phyloP scores from a whole-genome alignment of 106 monocot species.

The Dendrobium catenatum region DNA sequence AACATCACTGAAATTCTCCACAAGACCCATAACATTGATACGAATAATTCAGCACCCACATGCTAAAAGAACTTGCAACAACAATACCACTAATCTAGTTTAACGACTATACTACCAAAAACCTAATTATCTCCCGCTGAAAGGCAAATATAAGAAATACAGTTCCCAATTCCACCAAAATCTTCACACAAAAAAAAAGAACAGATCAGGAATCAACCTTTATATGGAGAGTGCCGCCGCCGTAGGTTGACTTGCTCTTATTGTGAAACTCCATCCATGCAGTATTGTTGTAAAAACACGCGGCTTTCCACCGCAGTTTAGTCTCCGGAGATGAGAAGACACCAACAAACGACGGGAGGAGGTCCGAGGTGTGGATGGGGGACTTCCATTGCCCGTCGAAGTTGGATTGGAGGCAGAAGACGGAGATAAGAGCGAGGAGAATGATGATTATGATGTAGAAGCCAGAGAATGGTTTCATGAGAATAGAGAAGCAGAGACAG shows the following conservation, averaged over 20 bases:
- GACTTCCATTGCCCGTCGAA: slow-evolving; percentile 5
- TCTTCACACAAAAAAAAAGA: not conserved
- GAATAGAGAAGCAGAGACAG: not conserved
- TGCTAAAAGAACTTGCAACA: not conserved
- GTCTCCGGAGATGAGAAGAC: slow-evolving; percentile 16
- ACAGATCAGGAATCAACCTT: slow-evolving; percentile 16
- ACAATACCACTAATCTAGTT: not conserved
- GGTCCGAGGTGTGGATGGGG: slow-evolving; percentile 11
- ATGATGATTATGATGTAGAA: not conserved
- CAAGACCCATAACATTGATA: not conserved
- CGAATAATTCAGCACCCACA: not conserved
- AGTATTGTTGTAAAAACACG: slow-evolving; percentile 45
- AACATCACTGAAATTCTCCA: not conserved
- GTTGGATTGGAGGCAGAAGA: not conserved
- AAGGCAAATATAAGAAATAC: not conserved
- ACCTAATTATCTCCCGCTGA: not conserved
- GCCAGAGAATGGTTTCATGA: not conserved
- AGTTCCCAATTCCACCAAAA: slow-evolving; percentile 1
- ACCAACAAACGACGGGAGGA: slow-evolving; percentile 32
- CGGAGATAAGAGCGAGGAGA: not conserved
- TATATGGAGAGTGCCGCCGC: slow-evolving; percentile 58
- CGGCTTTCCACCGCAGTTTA: slow-evolving; percentile 46
- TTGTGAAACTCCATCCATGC: slow-evolving; percentile 76
- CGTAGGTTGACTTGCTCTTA: slow-evolving; percentile 29
- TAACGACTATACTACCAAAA: not conserved